Evolutionary conservation across 1,139 yeast genomes (phyloP), one percentile per base, ranked within the genome.

Genomic region (Saccharomyces hybrid): DNA sequence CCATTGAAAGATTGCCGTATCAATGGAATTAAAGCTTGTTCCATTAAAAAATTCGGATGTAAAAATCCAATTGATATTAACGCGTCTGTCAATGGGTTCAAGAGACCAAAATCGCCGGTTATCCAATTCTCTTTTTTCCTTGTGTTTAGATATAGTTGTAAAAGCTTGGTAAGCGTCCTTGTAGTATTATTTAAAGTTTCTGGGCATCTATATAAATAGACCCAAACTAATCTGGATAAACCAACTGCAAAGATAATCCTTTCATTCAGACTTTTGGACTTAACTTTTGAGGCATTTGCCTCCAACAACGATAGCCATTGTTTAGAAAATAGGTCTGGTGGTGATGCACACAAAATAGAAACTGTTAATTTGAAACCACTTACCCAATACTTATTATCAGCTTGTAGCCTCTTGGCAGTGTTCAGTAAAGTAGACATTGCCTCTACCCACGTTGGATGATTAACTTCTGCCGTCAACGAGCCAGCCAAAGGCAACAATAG

Each of bases 371-470:
- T 82, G 51, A 88, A 79, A 0, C 91, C 83, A 47, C 82, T 78
- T 5, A 82, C 79, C 96, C 97, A 90, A 53, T 80, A 80, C 62
- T 81, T 83, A n/a, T 74, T 74, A 46, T 75, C 73, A 16, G 69
- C 59, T 31, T 76, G 73, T 47, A 78, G 63, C 50, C 74, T 70
- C 11, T 68, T 71, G 32, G 76, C 69, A 2, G 85, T 82, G 55
- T 79, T 79, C 13, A 78, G 70, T 66, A 80, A 85, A 2, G 90
- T 80, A 34, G 80, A 80, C 53, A 89, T 80, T 0, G 96, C 95
- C 51, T 83, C 87, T 0, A 85, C 84, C 99, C 99, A 95, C 0
- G 87, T 83, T 2, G 99, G 99, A 68, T 90, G 96, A 64, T 95
- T 93, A 0, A 90, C 90, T 68, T 95, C 99, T 0, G 97, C 99